phyloP scores from a whole-genome alignment of 495 filamentous ascomycete genomes.

The Emericellopsis terricola region DNA sequence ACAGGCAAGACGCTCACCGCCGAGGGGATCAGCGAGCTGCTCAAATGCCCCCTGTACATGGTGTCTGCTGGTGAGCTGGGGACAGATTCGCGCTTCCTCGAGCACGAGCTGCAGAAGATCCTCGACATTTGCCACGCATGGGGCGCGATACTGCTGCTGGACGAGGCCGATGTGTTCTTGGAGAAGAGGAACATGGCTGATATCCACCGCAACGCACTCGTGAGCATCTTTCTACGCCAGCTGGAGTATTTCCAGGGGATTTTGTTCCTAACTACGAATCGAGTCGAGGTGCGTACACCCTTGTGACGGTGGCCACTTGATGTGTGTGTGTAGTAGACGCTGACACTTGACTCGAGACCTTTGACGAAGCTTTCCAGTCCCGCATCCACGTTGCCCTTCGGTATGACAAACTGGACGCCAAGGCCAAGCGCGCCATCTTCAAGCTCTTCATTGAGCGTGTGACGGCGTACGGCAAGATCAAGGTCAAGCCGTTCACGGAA shows the following conservation, averaged over 20 bases:
- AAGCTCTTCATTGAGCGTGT: slow-evolving; percentile 47
- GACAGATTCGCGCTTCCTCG: slow-evolving; percentile 59
- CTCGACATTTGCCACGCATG: slow-evolving; percentile 69
- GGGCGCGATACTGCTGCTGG: slow-evolving; percentile 32
- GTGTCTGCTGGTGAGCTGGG: slow-evolving; percentile 70
- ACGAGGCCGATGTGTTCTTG: slow-evolving; percentile 35
- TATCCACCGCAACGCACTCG: slow-evolving; percentile 32
- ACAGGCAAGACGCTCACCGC: slow-evolving; percentile 84
- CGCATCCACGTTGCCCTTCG: slow-evolving; percentile 9
- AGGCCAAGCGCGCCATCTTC: slow-evolving; percentile 73
- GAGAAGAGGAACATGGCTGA: slow-evolving; percentile 25
- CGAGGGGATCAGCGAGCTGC: slow-evolving; percentile 69
- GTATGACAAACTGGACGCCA: slow-evolving; percentile 9
- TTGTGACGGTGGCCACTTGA: slow-evolving; percentile 50
- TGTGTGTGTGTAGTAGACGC: slow-evolving; percentile 5
- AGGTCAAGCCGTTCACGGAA: slow-evolving; percentile 17
- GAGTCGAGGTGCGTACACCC: slow-evolving; percentile 14
- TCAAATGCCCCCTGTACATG: slow-evolving; percentile 72
- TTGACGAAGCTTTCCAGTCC: slow-evolving; percentile 34
- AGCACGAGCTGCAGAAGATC: slow-evolving; percentile 49
- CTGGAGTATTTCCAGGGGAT: slow-evolving; percentile 38
- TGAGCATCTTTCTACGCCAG: slow-evolving; percentile 32
- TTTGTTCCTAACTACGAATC: slow-evolving; percentile 33
- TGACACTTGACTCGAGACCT: slow-evolving; percentile 15
- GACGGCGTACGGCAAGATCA: slow-evolving; percentile 2